Conservation (phyloP, 2,329 filamentous ascomycete species). For the Diplodia sapinea region DNA sequence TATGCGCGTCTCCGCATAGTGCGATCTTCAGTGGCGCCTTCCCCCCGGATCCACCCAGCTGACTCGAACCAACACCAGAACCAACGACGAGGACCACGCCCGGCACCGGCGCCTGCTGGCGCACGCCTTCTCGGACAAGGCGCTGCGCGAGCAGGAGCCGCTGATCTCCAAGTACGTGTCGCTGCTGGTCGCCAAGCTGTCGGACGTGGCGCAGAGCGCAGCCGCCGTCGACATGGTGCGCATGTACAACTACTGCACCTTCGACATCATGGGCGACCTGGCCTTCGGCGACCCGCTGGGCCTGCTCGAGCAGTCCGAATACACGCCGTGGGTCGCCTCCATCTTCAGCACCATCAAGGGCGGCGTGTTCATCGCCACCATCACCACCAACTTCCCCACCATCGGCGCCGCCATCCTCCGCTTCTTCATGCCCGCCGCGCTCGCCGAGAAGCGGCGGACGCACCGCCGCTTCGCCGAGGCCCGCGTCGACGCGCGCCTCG, state of each 20-base stretch:
- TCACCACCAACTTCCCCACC: constrained; percentile 12
- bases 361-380: not conserved
- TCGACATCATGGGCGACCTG: constrained; percentile 45
- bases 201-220: not conserved
- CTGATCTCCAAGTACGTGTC: constrained; percentile 45
- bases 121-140: constrained; percentile 43
- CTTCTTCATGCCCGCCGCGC: not conserved
- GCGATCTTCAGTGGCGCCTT: not conserved
- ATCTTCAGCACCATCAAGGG: constrained; percentile 40
- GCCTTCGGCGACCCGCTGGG: constrained; percentile 43
- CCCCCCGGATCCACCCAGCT: not conserved
- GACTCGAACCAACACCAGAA: not conserved
- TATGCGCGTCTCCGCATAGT: not conserved
- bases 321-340: constrained; percentile 43
- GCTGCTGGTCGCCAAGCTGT: constrained; percentile 36
- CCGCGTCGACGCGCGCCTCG: constrained; percentile 39
- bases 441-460: not conserved
- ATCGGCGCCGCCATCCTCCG: not conserved
- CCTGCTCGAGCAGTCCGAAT: constrained; percentile 41
- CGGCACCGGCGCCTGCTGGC: constrained; percentile 35
- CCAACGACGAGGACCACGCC: constrained; percentile 34
- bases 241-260: constrained; percentile 37
- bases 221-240: constrained; percentile 21
- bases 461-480: not conserved
- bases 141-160: constrained; percentile 41